Evolutionary conservation across 2,329 filamentous ascomycete genomes (phyloP).

Genomic region (Colletotrichum sp.): DNA sequence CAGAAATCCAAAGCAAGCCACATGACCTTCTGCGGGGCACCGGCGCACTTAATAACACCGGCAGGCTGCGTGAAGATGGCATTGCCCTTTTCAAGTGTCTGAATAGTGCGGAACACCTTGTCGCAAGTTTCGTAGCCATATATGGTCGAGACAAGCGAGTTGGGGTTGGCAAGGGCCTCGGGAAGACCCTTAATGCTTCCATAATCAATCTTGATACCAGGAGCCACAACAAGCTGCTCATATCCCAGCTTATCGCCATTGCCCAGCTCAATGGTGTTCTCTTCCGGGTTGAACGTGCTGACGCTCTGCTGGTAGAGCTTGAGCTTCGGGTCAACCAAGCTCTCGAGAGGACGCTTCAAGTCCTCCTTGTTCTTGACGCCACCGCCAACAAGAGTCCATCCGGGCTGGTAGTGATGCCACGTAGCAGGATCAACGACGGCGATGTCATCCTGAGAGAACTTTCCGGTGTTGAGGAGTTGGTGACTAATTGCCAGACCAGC

Average conservation of each 20-base stretch:
- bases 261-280: conserved; percentile 60
- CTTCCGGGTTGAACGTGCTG: conserved; percentile 54
- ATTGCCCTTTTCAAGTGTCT: conserved; percentile 51
- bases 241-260: conserved; percentile 64
- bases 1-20: conserved; percentile 67
- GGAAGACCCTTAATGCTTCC: conserved; percentile 58
- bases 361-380: conserved; percentile 68
- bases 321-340: conserved; percentile 63
- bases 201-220: conserved; percentile 59
- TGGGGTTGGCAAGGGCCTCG: conserved; percentile 55
- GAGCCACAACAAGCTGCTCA: conserved; percentile 68
- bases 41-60: conserved; percentile 65
- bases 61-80: conserved; percentile 67
- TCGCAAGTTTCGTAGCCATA: conserved; percentile 61
- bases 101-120: conserved; percentile 56
- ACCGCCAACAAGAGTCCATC: conserved; percentile 72
- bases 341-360: conserved; percentile 53
- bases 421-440: conserved; percentile 67
- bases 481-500: conserved; percentile 71
- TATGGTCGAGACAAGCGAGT: conserved; percentile 58
- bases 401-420: conserved; percentile 72
- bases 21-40: conserved; percentile 66
- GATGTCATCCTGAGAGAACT: conserved; percentile 64
- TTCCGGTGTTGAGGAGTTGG: conserved; percentile 66
- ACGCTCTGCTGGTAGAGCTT: conserved; percentile 64